A percentile compares a stretch with the other conserved stretches of the same genome.
Conservation (phyloP, 345 rosid species). For the Orychophragmus violaceus region DNA sequence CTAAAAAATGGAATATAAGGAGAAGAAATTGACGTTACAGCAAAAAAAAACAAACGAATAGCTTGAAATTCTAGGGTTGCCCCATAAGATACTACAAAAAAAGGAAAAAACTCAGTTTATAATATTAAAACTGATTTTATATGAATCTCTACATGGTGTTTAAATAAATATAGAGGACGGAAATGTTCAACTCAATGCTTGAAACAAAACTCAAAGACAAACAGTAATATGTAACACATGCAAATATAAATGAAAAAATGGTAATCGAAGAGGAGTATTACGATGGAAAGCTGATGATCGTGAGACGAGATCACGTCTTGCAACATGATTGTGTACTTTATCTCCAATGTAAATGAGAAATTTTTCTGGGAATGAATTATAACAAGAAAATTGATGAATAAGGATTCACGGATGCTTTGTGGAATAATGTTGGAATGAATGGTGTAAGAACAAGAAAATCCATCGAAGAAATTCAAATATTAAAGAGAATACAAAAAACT, state of each 20-base stretch:
- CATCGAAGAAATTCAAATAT: constrained; percentile 20
- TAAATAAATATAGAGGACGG: not conserved
- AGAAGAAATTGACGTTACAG: constrained; percentile 22
- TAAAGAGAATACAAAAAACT: constrained; percentile 6
- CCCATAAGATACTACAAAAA: not conserved
- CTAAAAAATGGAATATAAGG: constrained; percentile 7
- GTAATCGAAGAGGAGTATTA: constrained; percentile 10
- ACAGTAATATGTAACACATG: not conserved
- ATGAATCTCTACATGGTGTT: not conserved
- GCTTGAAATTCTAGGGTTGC: not conserved
- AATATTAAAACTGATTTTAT: not conserved
- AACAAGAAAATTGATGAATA: not conserved
- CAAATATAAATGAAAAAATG: not conserved
- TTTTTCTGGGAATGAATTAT: not conserved
- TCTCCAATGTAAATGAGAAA: not conserved
- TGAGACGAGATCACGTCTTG: constrained; percentile 23
- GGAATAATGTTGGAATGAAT: constrained; percentile 2
- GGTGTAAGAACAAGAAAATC: constrained; percentile 15
- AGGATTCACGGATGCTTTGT: constrained; percentile 12
- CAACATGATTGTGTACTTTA: constrained; percentile 9
- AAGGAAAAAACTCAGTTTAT: not conserved
- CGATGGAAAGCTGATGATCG: constrained; percentile 27
- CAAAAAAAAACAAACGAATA: not conserved
- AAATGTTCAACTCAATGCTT: not conserved
- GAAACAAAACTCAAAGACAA: not conserved